Conservation (phyloP, 2,329 filamentous ascomycete genomes). For the Alternaria postmessia region DNA sequence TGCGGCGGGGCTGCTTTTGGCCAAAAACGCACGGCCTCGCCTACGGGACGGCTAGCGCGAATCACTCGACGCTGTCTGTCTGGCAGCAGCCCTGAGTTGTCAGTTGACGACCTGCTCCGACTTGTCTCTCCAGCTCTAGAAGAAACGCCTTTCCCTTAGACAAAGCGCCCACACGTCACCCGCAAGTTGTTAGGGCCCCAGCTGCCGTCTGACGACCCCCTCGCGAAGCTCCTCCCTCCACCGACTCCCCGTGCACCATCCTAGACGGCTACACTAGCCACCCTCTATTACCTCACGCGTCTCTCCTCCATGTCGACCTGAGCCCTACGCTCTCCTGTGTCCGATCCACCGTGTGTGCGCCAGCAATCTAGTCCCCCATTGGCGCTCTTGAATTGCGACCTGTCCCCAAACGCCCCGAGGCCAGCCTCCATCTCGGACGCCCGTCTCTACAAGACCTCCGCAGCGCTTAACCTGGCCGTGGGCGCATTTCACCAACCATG, state of each 20-base stretch:
- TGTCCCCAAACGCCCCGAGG: constrained; percentile 32
- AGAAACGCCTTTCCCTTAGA: constrained; percentile 19
- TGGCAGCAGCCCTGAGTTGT: constrained; percentile 34
- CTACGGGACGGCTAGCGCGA: constrained; percentile 28
- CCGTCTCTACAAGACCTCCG: constrained; percentile 37
- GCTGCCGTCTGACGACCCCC: constrained; percentile 33
- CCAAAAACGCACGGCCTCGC: constrained; percentile 27
- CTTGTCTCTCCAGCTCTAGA: constrained; percentile 25
- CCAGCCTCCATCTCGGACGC: constrained; percentile 32
- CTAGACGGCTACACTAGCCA: constrained; percentile 40
- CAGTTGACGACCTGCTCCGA: constrained; percentile 27
- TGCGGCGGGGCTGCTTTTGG: constrained; percentile 12
- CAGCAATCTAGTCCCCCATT: constrained; percentile 32
- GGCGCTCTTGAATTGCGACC: constrained; percentile 37
- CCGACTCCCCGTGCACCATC: constrained; percentile 35
- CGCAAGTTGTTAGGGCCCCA: constrained; percentile 29
- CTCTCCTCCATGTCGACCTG: constrained; percentile 43
- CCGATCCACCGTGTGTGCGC: constrained; percentile 30
- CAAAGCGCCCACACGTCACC: constrained; percentile 24
- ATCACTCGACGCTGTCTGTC: constrained; percentile 30
- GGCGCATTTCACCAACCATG: constrained; percentile 70
- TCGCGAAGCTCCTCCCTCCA: constrained; percentile 32
- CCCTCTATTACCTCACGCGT: constrained; percentile 36
- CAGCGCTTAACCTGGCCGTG: constrained; percentile 41
- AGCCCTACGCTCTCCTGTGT: constrained; percentile 26